A percentile compares a stretch with the other conserved stretches of the same genome.
Evolutionary conservation across 176 grass and related monocot genomes (phyloP).

Genomic region (Echinochloa phyllopogon): DNA sequence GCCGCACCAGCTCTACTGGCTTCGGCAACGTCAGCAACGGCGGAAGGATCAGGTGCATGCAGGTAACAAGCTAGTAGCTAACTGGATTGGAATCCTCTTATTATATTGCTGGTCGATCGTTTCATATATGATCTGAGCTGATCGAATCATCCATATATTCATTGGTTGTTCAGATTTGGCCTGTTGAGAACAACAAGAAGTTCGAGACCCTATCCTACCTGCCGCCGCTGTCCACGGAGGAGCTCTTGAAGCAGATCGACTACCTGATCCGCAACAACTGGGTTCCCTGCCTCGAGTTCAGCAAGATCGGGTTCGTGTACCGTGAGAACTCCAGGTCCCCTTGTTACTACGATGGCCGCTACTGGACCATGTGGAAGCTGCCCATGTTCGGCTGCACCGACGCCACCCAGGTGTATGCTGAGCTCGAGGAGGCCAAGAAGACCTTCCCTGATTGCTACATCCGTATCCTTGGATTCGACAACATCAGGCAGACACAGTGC

Average conservation of each 20-base stretch:
- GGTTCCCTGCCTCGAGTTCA: slow-evolving; percentile 83
- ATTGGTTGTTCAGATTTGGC: slow-evolving; percentile 62
- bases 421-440: slow-evolving; percentile 62
- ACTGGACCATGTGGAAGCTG: slow-evolving; percentile 98
- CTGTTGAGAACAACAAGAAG: slow-evolving; percentile 62
- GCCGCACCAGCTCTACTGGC: slow-evolving; percentile 36
- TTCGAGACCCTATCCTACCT: slow-evolving; percentile 93
- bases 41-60: slow-evolving; percentile 77
- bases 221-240: slow-evolving; percentile 45
- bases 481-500: slow-evolving; percentile 68
- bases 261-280: slow-evolving; percentile 69
- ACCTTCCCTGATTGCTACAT: slow-evolving; percentile 51
- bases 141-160: background rate
- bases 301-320: slow-evolving; percentile 61
- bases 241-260: slow-evolving; percentile 71
- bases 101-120: no score
- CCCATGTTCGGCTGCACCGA: slow-evolving; percentile 92
- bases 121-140: no score
- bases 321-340: slow-evolving; percentile 54
- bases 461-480: slow-evolving; percentile 81
- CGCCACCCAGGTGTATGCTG: slow-evolving; percentile 57
- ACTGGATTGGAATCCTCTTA: no score
- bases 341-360: slow-evolving; percentile 74
- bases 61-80: slow-evolving; percentile 40
- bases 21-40: slow-evolving; percentile 61